Conservation (phyloP, 495 filamentous ascomycete genomes). For the Lasiosphaeris hirsuta region DNA sequence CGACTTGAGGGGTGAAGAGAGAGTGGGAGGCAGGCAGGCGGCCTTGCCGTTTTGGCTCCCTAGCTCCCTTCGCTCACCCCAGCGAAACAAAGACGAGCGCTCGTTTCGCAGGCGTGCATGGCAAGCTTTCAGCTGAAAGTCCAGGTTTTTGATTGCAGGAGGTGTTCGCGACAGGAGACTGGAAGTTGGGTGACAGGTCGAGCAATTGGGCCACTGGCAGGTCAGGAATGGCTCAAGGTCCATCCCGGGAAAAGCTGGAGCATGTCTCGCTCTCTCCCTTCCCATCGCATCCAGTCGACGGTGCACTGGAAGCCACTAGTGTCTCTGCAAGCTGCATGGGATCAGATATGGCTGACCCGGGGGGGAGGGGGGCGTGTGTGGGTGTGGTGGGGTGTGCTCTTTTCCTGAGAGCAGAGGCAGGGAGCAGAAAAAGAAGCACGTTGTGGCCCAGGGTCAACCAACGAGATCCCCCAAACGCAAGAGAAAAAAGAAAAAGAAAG, state of each 20-base stretch:
- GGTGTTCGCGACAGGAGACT: constrained; percentile 9
- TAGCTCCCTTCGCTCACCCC: background rate
- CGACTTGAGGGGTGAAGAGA: background rate
- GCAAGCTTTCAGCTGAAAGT: constrained; percentile 20
- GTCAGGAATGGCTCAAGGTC: constrained; percentile 10
- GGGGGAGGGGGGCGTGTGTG: constrained; percentile 5
- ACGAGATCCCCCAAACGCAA: background rate
- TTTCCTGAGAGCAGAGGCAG: background rate
- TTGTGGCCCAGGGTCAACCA: background rate
- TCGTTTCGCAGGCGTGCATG: constrained; percentile 18
- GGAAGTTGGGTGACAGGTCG: constrained; percentile 15
- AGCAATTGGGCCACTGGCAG: constrained; percentile 6
- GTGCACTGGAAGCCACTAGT: constrained; percentile 23
- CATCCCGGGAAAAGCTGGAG: constrained; percentile 8
- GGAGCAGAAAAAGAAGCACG: background rate
- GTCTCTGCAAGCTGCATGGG: constrained; percentile 27
- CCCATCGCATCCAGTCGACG: constrained; percentile 15
- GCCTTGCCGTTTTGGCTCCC: too few relatives aligned
- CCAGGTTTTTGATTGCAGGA: constrained; percentile 22
- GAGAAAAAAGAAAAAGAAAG: background rate
- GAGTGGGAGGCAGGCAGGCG: too few relatives aligned
- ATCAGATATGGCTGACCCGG: constrained; percentile 11
- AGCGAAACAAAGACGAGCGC: background rate
- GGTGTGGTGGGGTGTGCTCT: constrained; percentile 1
- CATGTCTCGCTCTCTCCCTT: constrained; percentile 25